Evolutionary conservation across 371 early-diverging fungal species (phyloP), one percentile per base, ranked within the genome.

Genomic region (Mortierella sp.): DNA sequence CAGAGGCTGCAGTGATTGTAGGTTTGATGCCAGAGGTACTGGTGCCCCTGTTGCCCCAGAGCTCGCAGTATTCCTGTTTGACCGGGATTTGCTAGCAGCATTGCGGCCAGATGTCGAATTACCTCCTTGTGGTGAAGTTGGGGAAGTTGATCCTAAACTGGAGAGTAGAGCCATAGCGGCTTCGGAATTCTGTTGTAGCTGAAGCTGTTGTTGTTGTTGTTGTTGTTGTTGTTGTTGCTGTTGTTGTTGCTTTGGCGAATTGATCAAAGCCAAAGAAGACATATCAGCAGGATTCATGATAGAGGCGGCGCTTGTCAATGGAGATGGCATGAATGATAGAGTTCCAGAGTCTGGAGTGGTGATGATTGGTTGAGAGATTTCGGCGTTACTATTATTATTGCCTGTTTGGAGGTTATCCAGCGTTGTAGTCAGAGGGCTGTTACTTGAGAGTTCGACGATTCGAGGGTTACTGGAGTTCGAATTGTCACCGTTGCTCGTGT

Each of bases 1-100:
- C 52, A 69, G 43, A 5, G 80, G 65, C 62, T 84, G 75, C 22
- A 76, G 26, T 20, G 75, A 68, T 26, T 73, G 75, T 12, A 68
- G 72, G 39, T 39, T 37, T 14, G 62, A 62, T 16, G 62, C 20
- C 8, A 35, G 14, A 9, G 37, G 22, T 37, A 22, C 43, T 20
- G 40, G 14, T 37, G 22, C 39, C 22, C 37, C 35, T 32, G 35
- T 5, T 58, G 47, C 12, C 28, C 54, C 62, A 6, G 68, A 22
- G 32, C 22, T 32, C 0, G 45, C 58, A 35, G 45, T 6, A n/a
- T 32, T 62, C 20, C 28, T 63, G 32, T 22, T 63, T 11, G 63
- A 24, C 55, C 70, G 70, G 22, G 57, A 47, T 6, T 22, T 30
- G 64, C 22, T 39, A 12, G 61, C 54, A 49, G 43, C 66, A 43